phyloP scores from a whole-genome alignment of 805 yeast genomes.

The Candida insectorum region DNA sequence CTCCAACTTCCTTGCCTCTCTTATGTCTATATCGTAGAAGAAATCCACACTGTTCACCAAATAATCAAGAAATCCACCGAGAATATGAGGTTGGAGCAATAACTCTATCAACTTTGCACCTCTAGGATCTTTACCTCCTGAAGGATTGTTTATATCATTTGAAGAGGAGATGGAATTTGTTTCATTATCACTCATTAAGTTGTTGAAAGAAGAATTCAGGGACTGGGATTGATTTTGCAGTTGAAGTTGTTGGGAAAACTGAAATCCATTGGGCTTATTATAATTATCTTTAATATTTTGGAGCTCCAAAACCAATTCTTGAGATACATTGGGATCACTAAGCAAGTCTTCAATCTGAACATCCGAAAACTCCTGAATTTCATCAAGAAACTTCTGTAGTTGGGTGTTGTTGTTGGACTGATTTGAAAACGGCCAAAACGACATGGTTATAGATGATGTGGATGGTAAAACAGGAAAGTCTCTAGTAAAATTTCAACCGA shows the following conservation, averaged over 20 bases:
- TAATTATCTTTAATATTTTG: slow-evolving; percentile 33
- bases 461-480: too few relatives aligned
- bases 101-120: slow-evolving; percentile 66
- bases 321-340: slow-evolving; percentile 30
- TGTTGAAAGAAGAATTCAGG: slow-evolving; percentile 1
- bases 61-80: slow-evolving; percentile 64
- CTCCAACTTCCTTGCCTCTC: slow-evolving; percentile 20
- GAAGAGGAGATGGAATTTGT: slow-evolving; percentile 33
- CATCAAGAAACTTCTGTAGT: slow-evolving; percentile 40
- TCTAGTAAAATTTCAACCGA: too few relatives aligned
- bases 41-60: slow-evolving; percentile 52
- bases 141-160: slow-evolving; percentile 20
- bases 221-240: slow-evolving; percentile 8
- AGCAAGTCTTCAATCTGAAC: slow-evolving; percentile 33
- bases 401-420: slow-evolving; percentile 33
- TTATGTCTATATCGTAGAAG: slow-evolving; percentile 28
- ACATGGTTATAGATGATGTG: too few relatives aligned
- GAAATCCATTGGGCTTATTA: slow-evolving; percentile 23
- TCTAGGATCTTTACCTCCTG: slow-evolving; percentile 29
- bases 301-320: slow-evolving; percentile 36
- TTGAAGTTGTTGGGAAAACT: slow-evolving; percentile 25
- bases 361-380: slow-evolving; percentile 26
- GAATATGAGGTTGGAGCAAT: slow-evolving; percentile 72
- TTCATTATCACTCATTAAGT: slow-evolving; percentile 19
- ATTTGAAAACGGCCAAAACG: slow-evolving; percentile 45